Evolutionary conservation across 2,329 filamentous ascomycete species (phyloP).

Genomic region (Monosporascus ibericus): DNA sequence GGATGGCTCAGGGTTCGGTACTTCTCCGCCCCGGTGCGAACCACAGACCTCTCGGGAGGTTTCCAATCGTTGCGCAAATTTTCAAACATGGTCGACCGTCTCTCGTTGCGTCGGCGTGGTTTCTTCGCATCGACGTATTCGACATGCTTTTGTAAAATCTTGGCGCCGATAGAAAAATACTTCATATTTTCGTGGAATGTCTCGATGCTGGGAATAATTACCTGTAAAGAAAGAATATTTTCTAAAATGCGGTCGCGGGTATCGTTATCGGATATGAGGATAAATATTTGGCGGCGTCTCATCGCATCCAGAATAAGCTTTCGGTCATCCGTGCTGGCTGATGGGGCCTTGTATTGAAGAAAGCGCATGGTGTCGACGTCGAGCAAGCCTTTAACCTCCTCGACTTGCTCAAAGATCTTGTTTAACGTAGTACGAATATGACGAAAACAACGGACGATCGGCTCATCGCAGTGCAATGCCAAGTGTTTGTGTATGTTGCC

Average conservation of each 20-base stretch:
- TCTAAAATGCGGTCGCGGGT: slow-evolving; percentile 4
- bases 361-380: background rate
- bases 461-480: slow-evolving; percentile 2
- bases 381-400: background rate
- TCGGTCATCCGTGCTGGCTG: background rate
- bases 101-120: too few species aligned
- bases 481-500: slow-evolving; percentile 2
- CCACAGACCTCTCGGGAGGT: too few species aligned
- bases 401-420: background rate
- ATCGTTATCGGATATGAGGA: slow-evolving; percentile 1
- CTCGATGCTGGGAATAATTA: slow-evolving; percentile 11
- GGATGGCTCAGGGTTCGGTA: background rate
- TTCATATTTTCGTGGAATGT: slow-evolving; percentile 13
- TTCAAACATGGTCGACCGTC: too few species aligned
- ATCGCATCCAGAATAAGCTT: slow-evolving; percentile 1
- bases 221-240: slow-evolving; percentile 6
- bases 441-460: background rate
- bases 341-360: background rate
- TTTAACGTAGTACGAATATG: background rate
- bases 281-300: slow-evolving; percentile 7
- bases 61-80: too few species aligned
- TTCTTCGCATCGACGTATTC: too few species aligned
- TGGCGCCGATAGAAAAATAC: slow-evolving; percentile 8
- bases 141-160: slow-evolving; percentile 2
- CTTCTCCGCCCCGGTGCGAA: background rate